phyloP scores from a whole-genome alignment of 2,329 filamentous ascomycete genomes.

The Paracoccidioides lutzii region DNA sequence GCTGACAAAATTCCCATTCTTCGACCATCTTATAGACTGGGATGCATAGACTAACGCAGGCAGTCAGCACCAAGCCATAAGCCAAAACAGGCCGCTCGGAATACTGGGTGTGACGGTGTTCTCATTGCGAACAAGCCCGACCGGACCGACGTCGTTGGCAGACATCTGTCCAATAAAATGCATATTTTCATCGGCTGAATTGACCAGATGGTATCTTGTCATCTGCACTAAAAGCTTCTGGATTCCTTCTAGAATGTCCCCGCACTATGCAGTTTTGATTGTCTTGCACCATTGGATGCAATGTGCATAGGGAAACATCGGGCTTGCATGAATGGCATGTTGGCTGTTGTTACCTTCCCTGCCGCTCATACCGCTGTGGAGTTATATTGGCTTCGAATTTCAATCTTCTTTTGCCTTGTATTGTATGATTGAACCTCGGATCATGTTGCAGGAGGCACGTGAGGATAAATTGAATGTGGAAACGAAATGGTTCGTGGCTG shows the following conservation, averaged over 20 bases:
- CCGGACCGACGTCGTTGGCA: background rate
- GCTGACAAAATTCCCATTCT: background rate
- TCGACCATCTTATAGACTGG: background rate
- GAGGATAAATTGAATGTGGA: background rate
- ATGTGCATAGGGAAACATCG: background rate
- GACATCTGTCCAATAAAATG: background rate
- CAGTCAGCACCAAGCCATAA: background rate
- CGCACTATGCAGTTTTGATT: background rate
- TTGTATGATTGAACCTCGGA: too few species aligned
- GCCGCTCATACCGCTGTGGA: background rate
- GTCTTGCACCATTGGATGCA: background rate
- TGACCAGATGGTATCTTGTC: background rate
- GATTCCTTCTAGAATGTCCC: slow-evolving; percentile 3
- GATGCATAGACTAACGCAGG: background rate
- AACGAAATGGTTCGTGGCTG: background rate
- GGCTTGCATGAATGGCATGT: slow-evolving; percentile 1
- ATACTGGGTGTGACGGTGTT: background rate
- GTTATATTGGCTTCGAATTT: background rate
- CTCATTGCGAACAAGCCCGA: background rate
- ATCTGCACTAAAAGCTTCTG: background rate
- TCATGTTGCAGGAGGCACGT: too few species aligned
- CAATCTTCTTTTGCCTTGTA: background rate
- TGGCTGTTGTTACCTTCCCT: background rate
- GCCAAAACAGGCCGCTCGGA: background rate
- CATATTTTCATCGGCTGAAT: background rate